Base-by-base conservation (phyloP, 352 stramenopile species). In the Globisporangium takayamanum region DNA sequence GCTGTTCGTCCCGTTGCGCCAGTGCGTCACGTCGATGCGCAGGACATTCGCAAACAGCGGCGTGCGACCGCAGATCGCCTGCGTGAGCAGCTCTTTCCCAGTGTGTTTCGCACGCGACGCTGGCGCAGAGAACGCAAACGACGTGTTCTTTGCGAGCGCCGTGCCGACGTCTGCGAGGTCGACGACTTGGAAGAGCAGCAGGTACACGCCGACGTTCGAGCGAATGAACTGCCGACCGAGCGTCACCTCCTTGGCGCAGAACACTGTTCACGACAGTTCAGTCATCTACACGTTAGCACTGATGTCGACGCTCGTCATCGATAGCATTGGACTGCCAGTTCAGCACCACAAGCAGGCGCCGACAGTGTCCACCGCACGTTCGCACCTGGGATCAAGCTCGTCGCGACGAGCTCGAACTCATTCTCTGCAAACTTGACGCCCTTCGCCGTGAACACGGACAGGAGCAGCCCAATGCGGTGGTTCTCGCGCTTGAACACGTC, bases 31-130 rank as follows among this genome's bases (percentile, higher is more conserved):
- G 53, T 86, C 74, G 0, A 92, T 42, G 2, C 82, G 68, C 59
- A 89, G 36, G n/a, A 89, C n/a, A 44, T 83, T 87, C 28, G 72
- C 75, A 50, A 84, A 92, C 20, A 92, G 60, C 41, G 82, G 76
- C 33, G 70, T 54, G 45, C 69, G 70, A 3, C 51, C 67, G 39
- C 72, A 67, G 20, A 62, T 48, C 42, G 52, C 65, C 16, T 68
- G 60, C 10, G 57, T 52, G 48, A 92, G 26, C 48, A 92, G 46
- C 14, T 87, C 67, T 33, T 78, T 76, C n/a, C 82, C 82, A 0
- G 49, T 57, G 49, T 80, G 57, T 22, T 44, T 59, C 5, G 50
- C 52, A 33, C 39, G 39, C 28, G 56, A 55, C 6, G 54, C 47
- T 4, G 74, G 65, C 2, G 69, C 48, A 18, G 50, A 44, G 58